phyloP scores from a whole-genome alignment of 805 yeast genomes.

The Ogataea neopini region DNA sequence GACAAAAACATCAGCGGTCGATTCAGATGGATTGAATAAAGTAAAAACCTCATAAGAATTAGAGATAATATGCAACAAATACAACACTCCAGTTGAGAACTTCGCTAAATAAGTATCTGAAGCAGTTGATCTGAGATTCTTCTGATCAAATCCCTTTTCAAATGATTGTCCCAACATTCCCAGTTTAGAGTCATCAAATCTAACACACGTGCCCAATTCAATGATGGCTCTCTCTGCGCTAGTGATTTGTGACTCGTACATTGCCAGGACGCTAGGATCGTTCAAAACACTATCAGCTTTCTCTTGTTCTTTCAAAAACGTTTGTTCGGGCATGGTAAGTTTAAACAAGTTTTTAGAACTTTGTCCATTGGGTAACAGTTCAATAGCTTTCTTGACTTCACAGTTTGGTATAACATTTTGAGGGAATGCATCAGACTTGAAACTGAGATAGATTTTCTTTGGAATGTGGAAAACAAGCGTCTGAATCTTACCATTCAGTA shows the following conservation, averaged over 20 bases:
- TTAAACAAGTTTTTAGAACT: constrained; percentile 55
- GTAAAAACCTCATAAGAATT: constrained; percentile 77
- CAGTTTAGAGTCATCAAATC: constrained; percentile 66
- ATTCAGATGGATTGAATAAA: constrained; percentile 63
- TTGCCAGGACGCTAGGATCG: constrained; percentile 59
- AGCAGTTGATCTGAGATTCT: constrained; percentile 50
- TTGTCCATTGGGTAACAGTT: constrained; percentile 71
- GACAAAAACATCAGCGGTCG: constrained; percentile 37
- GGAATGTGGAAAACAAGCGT: constrained; percentile 72
- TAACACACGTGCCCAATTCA: constrained; percentile 72
- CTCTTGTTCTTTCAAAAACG: constrained; percentile 54
- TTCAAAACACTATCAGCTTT: constrained; percentile 65
- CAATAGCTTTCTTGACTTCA: constrained; percentile 56
- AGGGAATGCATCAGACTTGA: constrained; percentile 45
- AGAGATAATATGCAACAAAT: constrained; percentile 66
- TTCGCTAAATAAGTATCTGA: constrained; percentile 53
- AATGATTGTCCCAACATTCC: constrained; percentile 86
- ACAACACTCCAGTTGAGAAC: constrained; percentile 58
- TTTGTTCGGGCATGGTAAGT: constrained; percentile 66
- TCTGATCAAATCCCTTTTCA: constrained; percentile 76
- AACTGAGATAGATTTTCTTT: constrained; percentile 67
- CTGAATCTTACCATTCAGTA: constrained; percentile 73
- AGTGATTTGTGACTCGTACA: constrained; percentile 74
- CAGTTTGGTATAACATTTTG: constrained; percentile 45
- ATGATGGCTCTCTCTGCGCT: constrained; percentile 74